Evolutionary conservation across 495 filamentous ascomycete genomes (phyloP).

Genomic region (Neurospora sp.): DNA sequence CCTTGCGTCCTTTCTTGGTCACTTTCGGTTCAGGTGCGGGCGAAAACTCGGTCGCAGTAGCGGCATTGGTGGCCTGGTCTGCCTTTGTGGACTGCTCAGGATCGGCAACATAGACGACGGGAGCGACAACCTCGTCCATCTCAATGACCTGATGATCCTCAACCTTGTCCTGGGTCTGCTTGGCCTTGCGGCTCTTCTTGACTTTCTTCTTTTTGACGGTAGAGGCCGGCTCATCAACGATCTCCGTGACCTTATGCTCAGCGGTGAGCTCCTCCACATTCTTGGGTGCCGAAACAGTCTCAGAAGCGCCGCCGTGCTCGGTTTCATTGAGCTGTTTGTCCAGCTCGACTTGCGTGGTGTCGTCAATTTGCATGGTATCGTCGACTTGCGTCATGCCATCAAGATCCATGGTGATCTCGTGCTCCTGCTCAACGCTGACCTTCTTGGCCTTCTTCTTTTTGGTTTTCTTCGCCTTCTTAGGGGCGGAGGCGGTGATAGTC

Average conservation of each 20-base stretch:
- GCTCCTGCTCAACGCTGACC: neutral
- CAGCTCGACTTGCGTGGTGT: neutral
- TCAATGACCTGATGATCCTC: neutral
- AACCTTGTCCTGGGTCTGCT: neutral
- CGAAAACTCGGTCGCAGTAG: neutral
- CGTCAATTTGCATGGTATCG: neutral
- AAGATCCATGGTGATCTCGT: neutral
- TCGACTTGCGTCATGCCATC: neutral
- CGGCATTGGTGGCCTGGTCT: neutral
- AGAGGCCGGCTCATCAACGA: neutral
- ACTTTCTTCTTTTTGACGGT: neutral
- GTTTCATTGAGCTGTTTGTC: neutral
- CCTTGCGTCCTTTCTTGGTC: neutral
- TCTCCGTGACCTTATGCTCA: neutral
- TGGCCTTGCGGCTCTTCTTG: neutral
- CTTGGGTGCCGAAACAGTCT: neutral
- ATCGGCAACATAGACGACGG: neutral
- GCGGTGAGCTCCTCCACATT: neutral
- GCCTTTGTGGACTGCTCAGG: neutral
- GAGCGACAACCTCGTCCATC: neutral
- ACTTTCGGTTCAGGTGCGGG: neutral
- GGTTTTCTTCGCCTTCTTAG: neutral
- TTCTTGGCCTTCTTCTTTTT: neutral
- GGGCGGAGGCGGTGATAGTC: neutral
- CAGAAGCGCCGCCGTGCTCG: neutral